These are phyloP conservation scores for Truncatella angustata DNA, from an alignment of 2,329 filamentous ascomycete genomes.

Conservation along the genomic window DNA sequence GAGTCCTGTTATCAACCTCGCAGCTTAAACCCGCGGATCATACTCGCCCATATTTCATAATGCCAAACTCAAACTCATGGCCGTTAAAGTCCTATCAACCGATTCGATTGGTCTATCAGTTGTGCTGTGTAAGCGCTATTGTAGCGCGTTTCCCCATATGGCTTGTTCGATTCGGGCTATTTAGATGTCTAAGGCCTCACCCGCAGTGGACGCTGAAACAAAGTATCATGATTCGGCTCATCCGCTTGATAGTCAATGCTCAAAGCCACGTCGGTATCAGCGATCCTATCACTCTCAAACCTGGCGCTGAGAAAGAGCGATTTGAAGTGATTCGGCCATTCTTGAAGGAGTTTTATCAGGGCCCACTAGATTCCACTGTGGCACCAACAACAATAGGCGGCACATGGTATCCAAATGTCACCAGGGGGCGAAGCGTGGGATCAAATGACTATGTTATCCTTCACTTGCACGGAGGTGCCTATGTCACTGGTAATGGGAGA, in stretches of 20 bases:
- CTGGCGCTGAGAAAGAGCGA: conserved; percentile 11
- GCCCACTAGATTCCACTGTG: conserved; percentile 18
- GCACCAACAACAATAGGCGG: conserved; percentile 25
- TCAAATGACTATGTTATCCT: conserved; percentile 16
- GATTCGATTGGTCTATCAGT: conserved; percentile 16
- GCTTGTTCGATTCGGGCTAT: conserved; percentile 15
- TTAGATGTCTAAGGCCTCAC: conserved; percentile 14
- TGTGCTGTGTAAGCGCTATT: conserved; percentile 13
- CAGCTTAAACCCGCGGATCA: not conserved
- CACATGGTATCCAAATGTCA: conserved; percentile 24
- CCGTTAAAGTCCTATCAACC: conserved; percentile 17
- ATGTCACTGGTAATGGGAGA: conserved; percentile 22
- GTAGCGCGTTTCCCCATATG: conserved; percentile 19
- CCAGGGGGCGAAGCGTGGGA: not conserved
- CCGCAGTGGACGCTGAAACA: conserved; percentile 20
- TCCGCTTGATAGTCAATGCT: conserved; percentile 8
- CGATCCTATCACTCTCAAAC: conserved; percentile 8
- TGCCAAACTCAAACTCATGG: conserved; percentile 12
- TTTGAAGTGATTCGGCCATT: conserved; percentile 15
- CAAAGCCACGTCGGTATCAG: conserved; percentile 11
- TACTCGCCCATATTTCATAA: conserved; percentile 20
- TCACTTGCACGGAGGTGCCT: conserved; percentile 27
- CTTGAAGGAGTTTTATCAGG: conserved; percentile 18
- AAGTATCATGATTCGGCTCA: conserved; percentile 13
- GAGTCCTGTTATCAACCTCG: too few species aligned